Percentiles rank a stretch among this genome's conserved stretches.
Conservation (phyloP, 192 early-diverging fungal species). For the Lobulomyces angularis region DNA sequence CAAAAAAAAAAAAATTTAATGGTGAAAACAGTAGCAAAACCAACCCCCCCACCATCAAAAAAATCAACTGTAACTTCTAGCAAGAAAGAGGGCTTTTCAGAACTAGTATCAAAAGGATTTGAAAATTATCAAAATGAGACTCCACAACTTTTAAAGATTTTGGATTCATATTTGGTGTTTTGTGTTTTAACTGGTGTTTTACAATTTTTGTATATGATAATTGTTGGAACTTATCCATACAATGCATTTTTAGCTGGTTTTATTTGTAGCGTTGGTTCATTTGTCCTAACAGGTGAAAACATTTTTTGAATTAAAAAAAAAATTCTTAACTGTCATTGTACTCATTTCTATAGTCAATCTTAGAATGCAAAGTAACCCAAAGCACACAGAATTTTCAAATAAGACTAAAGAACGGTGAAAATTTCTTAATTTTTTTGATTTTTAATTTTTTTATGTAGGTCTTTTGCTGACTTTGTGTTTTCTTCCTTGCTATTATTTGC, state of each 20-base stretch:
- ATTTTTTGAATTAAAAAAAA: not conserved
- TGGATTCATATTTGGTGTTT: conserved; percentile 88
- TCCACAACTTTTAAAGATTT: conserved; percentile 67
- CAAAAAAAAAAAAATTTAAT: no score
- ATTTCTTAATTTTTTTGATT: not conserved
- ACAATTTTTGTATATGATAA: conserved; percentile 77
- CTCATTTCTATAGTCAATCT: conserved; percentile 55
- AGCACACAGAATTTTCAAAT: conserved; percentile 60
- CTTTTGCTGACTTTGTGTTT: conserved; percentile 87
- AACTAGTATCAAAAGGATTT: conserved; percentile 7
- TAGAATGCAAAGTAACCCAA: conserved; percentile 81
- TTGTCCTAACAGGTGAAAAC: conserved; percentile 71
- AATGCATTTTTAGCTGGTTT: conserved; percentile 96
- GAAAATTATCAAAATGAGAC: conserved; percentile 62
- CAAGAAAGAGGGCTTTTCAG: no score
- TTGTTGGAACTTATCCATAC: conserved; percentile 91
- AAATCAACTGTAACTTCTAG: no score
- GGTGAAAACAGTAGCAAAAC: no score
- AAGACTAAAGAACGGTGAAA: conserved; percentile 67
- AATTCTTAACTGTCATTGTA: not conserved
- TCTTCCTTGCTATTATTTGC: conserved; percentile 77
- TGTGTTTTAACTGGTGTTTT: conserved; percentile 78
- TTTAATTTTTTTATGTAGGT: conserved; percentile 31
- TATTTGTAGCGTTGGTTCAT: conserved; percentile 77
- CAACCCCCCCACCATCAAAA: no score